Evolutionary conservation across 352 stramenopile genomes (phyloP), one percentile per base, ranked within the genome.

Genomic region (Blastocystis hominis): DNA sequence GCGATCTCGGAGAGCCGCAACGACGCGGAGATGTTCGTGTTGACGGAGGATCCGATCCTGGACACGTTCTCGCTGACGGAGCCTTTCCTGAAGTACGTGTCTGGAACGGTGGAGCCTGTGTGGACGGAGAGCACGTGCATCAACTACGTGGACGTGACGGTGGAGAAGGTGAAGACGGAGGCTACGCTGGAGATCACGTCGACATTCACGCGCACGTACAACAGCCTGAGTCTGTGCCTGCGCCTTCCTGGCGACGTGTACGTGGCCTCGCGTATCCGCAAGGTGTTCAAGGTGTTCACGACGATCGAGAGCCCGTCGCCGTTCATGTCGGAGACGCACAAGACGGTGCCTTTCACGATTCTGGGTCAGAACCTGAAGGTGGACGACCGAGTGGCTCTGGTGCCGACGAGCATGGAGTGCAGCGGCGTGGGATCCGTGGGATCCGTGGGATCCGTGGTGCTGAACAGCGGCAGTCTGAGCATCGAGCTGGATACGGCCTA

Each of bases 331-430:
- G 24, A 34, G 50, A 53, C 46, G 72, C 20, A 47, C 20, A 47
- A 10, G 7, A 30, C 36, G 38, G 54, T 84, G 17, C 36, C 72
- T n/a, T 84, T 84, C 72, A 84, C 44, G 38, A 42, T 84, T 9
- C 72, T 66, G 50, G 72, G 72, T 47, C 72, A 84, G 72, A 84
- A 84, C 72, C 72, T 84, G 72, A 84, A 84, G 72, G 72, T 84
- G 46, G 72, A 84, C 36, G 72, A 84, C 56, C 50, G 62, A 53
- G 30, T 84, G 5, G 72, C 72, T 5, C 68, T 84, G 47, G 55
- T 84, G n/a, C 7, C 50, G n/a, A 50, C 50, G 34, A 56, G 4
- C 0, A 17, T 20, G 10, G 30, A 50, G 20, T 84, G 72, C 50
- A 44, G 13, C 34, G 55, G 53, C 20, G 72, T 66, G 72, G 40